Evolutionary conservation across 768 basidiomycete species (phyloP), one percentile per base, ranked within the genome.

Genomic region (Tylopilus rubrobrunneus): DNA sequence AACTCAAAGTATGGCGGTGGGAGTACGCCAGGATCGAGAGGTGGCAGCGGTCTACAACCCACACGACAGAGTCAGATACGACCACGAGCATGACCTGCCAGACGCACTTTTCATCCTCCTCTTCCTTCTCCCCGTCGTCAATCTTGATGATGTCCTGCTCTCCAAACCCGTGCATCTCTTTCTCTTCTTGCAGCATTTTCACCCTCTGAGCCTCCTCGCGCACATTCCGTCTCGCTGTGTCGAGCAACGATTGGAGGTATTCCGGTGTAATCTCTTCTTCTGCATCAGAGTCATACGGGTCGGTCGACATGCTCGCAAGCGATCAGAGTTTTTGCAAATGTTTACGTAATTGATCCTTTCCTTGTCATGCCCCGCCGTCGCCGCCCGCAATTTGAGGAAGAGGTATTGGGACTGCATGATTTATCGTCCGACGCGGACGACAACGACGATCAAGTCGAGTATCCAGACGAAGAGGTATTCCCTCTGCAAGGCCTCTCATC

Each of bases 351-450:
- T 36, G 40, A 5, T 3, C 3, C 9, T 17, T 14, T 31, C 28
- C 11, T 48, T 14, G 7, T 37, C 17, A 51, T 53, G 52, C 40
- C 46, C 15, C 52, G 52, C 46, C 52, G 45, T 21, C 52, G 23
- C 29, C 51, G 23, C 9, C 74, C 72, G 25, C 82, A 74, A 15
- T 83, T 84, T 11, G 10, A 31, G 14, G 87, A 92, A 25, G 89
- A 94, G 65, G 87, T 94, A n/a, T 88, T 94, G 61, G 81, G 82
- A 8, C 66, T 90, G 56, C 78, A 81, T 48, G 85, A 83, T 21
- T 59, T 92, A 54, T 74, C 78, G 10, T 55, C 53, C 14, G 41
- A 48, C 46, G 47, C 40, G 40, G 52, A 43, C 34, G 51, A 52
- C 52, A 10, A 43, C n/a, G 72, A 78, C 9, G 76, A 78, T 11